Base-by-base conservation (phyloP, 371 early-diverging fungal species). In the Mucor saturninus region DNA sequence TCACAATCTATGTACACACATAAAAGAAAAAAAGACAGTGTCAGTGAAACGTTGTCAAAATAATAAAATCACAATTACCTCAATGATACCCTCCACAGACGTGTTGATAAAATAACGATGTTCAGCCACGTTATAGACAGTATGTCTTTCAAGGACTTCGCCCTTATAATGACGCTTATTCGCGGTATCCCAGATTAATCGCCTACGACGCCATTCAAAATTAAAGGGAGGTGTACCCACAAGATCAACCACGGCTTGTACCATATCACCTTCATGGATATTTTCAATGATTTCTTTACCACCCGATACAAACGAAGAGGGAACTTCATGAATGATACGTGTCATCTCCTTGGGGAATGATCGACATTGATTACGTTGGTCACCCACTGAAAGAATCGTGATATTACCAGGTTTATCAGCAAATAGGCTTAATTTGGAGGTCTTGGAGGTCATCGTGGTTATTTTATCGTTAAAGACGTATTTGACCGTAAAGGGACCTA, bases 371-470 rank as follows among this genome's bases (percentile, higher is more conserved):
- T 84, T 80, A 32, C 77, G 68, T 37, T 82, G 75, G 57, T 84
- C 77, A 39, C 84, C 83, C 28, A 84, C 78, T 8, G 81, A 81
- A 2, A 80, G 48, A 61, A 84, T 77, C 0, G 84, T 82, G 35
- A 84, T 54, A 58, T 84, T 84, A 40, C 84, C 84, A 32, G 84
- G 76, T 39, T 77, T 79, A 56, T 84, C 84, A 15, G 84, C 84
- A 51, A 80, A 52, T 70, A 79, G 69, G 5, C 76, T 59, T 2
- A 80, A 50, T 31, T 59, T 67, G 10, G 79, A 69, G 0, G 74
- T 65, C 26, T 48, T 56, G 4, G 77, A 58, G 9, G 71, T 75
- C 35, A 75, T 61, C 42, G 68, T 72, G 60, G 76, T 76, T 4
- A 37, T 61, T 30, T 67, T 65, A 9, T 66, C 76, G 32, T 84